These are phyloP conservation scores for Microsporum canis DNA, from an alignment of 2,329 filamentous ascomycete species.

Conservation along the genomic window DNA sequence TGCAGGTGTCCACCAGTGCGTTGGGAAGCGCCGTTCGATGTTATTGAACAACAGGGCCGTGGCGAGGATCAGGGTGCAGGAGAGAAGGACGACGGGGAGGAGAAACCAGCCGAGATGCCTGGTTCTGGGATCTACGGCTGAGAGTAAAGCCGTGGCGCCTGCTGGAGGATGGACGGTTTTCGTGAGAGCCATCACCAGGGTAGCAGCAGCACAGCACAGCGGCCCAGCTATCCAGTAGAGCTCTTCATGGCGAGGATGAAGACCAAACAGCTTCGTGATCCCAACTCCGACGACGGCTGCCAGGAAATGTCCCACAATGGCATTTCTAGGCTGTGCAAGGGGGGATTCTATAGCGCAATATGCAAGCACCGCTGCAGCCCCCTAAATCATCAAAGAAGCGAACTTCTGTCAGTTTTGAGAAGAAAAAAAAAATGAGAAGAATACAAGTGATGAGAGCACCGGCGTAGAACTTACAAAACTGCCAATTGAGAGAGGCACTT, in stretches of 20 bases:
- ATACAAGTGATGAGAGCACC: not conserved
- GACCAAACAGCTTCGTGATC: constrained; percentile 54
- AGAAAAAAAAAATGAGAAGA: not conserved
- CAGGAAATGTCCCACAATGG: constrained; percentile 55
- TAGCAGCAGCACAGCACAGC: constrained; percentile 53
- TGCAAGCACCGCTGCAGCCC: constrained; percentile 63
- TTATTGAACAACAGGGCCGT: constrained; percentile 59
- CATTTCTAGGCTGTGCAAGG: constrained; percentile 60
- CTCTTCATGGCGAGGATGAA: constrained; percentile 38
- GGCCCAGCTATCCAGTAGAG: constrained; percentile 55
- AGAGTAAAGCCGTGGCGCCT: constrained; percentile 60
- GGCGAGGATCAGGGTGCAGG: constrained; percentile 48
- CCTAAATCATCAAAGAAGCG: constrained; percentile 33
- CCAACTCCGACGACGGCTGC: constrained; percentile 50
- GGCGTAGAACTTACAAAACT: constrained; percentile 51
- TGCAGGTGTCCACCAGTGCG: constrained; percentile 52
- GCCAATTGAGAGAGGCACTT: constrained; percentile 52
- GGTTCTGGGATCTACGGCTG: constrained; percentile 48
- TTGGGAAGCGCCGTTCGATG: constrained; percentile 52
- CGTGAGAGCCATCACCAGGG: constrained; percentile 55
- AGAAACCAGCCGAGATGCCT: constrained; percentile 56
- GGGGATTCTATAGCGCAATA: constrained; percentile 62
- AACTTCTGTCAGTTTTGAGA: not conserved
- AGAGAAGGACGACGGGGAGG: constrained; percentile 52
- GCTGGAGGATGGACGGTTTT: constrained; percentile 64